A percentile compares a stretch with the other conserved stretches of the same genome.
Conservation (phyloP, 2,329 filamentous ascomycete genomes). For the Apiospora pterosperma region DNA sequence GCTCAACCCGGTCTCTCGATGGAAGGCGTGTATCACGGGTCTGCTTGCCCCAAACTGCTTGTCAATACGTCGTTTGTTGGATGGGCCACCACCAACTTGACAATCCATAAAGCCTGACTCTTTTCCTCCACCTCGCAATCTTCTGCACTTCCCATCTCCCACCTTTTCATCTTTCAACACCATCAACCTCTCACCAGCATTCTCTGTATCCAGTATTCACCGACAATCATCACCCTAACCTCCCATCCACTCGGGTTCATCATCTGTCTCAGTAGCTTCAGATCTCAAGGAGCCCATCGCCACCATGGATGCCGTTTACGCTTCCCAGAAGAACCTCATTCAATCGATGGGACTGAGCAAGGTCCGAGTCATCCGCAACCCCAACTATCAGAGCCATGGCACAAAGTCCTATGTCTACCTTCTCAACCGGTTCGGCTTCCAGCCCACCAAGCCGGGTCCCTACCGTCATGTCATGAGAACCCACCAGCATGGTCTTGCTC, state of each 20-base stretch:
- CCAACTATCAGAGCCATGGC: constrained; percentile 56
- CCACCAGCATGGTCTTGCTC: constrained; percentile 41
- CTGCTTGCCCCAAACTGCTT: background rate
- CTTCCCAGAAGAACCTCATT: constrained; percentile 31
- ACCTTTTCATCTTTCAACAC: background rate
- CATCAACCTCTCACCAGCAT: background rate
- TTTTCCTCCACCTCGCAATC: background rate
- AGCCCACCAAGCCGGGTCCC: constrained; percentile 59
- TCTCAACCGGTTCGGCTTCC: constrained; percentile 60
- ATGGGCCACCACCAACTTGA: background rate
- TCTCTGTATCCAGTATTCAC: background rate
- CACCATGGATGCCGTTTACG: constrained; percentile 32
- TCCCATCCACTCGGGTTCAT: background rate
- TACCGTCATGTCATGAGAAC: constrained; percentile 50
- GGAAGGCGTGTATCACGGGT: background rate
- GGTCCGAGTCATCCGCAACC: constrained; percentile 52
- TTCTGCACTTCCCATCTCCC: background rate
- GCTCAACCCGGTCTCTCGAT: background rate
- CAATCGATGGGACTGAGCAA: constrained; percentile 36
- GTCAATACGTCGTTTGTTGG: background rate
- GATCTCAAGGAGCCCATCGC: background rate
- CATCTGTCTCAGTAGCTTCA: no score
- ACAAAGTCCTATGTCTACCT: constrained; percentile 61
- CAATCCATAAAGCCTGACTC: background rate
- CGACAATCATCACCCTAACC: background rate